Percentiles rank a stretch among this genome's conserved stretches.
Evolutionary conservation across 495 filamentous ascomycete genomes (phyloP).

Genomic region (Immersiella caudata): DNA sequence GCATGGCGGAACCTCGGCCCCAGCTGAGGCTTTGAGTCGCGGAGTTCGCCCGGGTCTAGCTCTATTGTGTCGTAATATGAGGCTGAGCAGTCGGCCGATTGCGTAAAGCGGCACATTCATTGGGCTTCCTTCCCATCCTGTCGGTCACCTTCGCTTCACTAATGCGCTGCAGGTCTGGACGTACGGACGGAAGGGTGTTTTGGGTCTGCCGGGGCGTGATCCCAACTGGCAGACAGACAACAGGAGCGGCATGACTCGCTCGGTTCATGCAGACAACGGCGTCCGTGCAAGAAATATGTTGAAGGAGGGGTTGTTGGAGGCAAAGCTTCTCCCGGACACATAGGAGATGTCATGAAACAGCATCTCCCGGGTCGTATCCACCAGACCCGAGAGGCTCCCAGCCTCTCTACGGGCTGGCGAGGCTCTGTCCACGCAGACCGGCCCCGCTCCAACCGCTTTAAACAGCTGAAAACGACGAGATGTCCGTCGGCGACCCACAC

Average conservation of each 20-base stretch:
- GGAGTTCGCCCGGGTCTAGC: slow-evolving; percentile 6
- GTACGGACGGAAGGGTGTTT: background rate
- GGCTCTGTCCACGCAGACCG: background rate
- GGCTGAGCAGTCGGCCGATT: slow-evolving; percentile 20
- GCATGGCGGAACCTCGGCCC: background rate
- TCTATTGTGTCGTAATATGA: background rate
- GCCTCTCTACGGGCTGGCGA: background rate
- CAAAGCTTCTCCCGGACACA: background rate
- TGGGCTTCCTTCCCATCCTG: background rate
- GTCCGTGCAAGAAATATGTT: background rate
- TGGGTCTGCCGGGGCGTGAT: background rate
- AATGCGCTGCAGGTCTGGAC: background rate
- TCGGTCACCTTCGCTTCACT: background rate
- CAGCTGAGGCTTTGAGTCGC: background rate
- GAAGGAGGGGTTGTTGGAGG: background rate
- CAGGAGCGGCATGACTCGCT: too few species aligned
- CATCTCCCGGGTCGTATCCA: background rate
- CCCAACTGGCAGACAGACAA: too few species aligned
- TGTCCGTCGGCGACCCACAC: background rate
- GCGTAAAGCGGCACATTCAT: slow-evolving; percentile 16
- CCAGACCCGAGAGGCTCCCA: background rate
- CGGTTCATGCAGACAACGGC: background rate
- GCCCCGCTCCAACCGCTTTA: background rate
- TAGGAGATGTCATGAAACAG: background rate
- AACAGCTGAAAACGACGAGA: background rate